Base-by-base conservation (phyloP, 345 rosid genomes). In the Kernera saxatilis region DNA sequence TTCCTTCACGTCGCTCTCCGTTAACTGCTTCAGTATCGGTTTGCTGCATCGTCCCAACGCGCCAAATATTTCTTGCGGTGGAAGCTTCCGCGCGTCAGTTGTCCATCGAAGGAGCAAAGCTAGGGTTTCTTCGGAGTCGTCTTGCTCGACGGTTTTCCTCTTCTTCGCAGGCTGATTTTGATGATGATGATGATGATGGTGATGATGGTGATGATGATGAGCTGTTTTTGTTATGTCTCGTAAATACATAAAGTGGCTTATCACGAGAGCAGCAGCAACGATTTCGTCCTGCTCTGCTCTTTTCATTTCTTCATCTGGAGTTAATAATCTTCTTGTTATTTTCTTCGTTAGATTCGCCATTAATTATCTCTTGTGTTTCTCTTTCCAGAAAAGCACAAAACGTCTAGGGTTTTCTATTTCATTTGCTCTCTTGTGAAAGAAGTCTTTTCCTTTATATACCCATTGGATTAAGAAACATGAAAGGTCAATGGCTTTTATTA, bases 21-120 rank as follows among this genome's bases (percentile, higher is more conserved):
- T 55, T 10, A 68, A 15, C 19, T 68, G 72, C 52, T 41, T 68
- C 2, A 29, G 52, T 21, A 41, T 26, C 30, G 63, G 64, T 68
- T 56, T 43, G 63, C 53, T 68, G 33, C 52, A 54, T 19, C 8
- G 14, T 15, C 35, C 64, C 27, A 68, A 3, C 23, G 1, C 7
- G 36, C 7, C 12, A 0, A 17, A 6, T 22, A 41, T 41, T 11
- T 25, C 2, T 17, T 5, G 6, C 5, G 72, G 44, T n/a, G 22
- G 29, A 41, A 2, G 5, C 9, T 54, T 6, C 0, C 35, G 58
- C 7, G 53, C 14, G 0, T 23, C 15, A 1, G 1, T 59, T 17
- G 0, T 68, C 53, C 53, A 68, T 14, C 5, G 9, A 4, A 14
- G 39, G 1, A 54, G 15, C 4, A 54, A 8, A 1, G 4, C 13